phyloP scores from a whole-genome alignment of 768 basidiomycete species.

The Amanita inopinata region DNA sequence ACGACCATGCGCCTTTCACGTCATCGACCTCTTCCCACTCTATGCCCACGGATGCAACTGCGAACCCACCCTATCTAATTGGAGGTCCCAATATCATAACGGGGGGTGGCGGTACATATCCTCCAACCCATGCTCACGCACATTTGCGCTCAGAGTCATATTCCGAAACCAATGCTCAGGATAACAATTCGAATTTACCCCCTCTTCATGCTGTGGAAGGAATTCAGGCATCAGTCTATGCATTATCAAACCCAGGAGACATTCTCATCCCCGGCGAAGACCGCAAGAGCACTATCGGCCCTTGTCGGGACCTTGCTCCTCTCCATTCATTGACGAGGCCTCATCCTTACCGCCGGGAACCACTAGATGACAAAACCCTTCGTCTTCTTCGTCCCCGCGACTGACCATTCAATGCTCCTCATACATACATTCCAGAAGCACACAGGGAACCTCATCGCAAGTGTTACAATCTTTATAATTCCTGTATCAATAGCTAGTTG shows the following conservation, averaged over 20 bases:
- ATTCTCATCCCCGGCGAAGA: slow-evolving; percentile 1
- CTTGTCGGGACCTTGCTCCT: slow-evolving; percentile 7
- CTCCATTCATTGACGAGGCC: slow-evolving; percentile 7
- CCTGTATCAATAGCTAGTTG: not conserved
- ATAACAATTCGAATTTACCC: slow-evolving; percentile 1
- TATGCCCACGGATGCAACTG: not conserved
- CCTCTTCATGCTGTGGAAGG: slow-evolving; percentile 7
- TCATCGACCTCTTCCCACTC: not conserved
- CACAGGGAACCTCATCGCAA: not conserved
- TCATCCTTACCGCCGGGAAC: slow-evolving; percentile 8
- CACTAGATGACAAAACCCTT: slow-evolving; percentile 9
- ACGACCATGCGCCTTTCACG: not conserved
- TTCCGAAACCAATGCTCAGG: not conserved
- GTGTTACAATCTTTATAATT: not conserved
- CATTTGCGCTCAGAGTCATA: not conserved
- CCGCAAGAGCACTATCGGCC: slow-evolving; percentile 6
- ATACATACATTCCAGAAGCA: not conserved
- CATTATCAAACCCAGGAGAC: slow-evolving; percentile 1
- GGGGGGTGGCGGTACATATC: not conserved
- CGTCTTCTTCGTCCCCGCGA: slow-evolving; percentile 7
- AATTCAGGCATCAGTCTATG: slow-evolving; percentile 7
- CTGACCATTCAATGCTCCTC: not conserved
- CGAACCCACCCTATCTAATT: not conserved
- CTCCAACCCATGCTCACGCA: not conserved
- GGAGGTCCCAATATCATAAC: not conserved